Base-by-base conservation (phyloP, 495 filamentous ascomycete genomes). In the Trichoderma erinaceum region DNA sequence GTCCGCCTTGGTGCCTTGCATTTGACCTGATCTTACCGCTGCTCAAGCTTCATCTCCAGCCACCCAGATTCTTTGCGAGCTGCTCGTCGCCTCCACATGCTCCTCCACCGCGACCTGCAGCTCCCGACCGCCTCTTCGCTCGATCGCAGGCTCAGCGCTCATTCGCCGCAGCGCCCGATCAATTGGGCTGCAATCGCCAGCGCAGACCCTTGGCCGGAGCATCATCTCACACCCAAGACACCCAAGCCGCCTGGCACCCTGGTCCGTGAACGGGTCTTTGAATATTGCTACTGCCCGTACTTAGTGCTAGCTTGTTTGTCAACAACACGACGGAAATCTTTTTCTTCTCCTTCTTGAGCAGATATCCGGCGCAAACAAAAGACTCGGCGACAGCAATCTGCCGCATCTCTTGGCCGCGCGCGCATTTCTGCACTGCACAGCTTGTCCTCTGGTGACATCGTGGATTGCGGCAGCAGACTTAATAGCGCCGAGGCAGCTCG, bases 91-190 rank as follows among this genome's bases (percentile, higher is more conserved):
- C 56, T 61, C 56, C 56, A 61, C 56, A 35, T 13, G 56, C 56
- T 61, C 56, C 56, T 61, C 56, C 56, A 61, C 56, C 56, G 15
- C 56, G 56, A 61, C 56, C 56, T 61, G 56, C 56, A 61, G 56
- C 56, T 61, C 56, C 50, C 56, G 56, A 61, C 56, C 56, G 56
- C 56, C 56, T 61, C 56, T 61, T 61, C 13, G 56, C 16, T 32
- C 56, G 25, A 29, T 61, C 56, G 56, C 56, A 61, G 56, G 56
- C 56, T 18, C 56, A 32, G 25, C 27, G 56, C 11, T 61, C 11
- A 61, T 61, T 61, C 56, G 56, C 29, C 56, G 23, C 56, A 18
- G 23, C 56, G 56, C 56, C 15, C 56, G 56, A 29, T 61, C 27
- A 27, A 61, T 61, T 61, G 56, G 56, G 56, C 56, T 32, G 23